Evolutionary conservation across 768 basidiomycete genomes (phyloP), one percentile per base, ranked within the genome.

Genomic region (Chalciporus piperatus): DNA sequence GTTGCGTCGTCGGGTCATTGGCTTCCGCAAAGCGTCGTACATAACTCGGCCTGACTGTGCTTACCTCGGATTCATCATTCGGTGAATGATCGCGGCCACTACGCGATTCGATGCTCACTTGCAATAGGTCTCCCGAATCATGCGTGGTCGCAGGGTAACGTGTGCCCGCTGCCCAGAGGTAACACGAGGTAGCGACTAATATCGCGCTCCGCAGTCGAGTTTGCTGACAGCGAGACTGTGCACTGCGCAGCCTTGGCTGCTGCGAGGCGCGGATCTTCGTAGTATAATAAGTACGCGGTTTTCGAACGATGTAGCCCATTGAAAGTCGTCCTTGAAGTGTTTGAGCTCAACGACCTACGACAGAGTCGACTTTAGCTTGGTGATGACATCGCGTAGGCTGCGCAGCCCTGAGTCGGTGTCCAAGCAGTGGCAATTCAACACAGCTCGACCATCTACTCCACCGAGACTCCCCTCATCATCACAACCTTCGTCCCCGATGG

Each of bases 401-500:
- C 35, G 35, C 35, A 37, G 35, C 6, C 35, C 35, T 1, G 35
- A 37, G 35, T 37, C 35, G 2, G 35, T 32, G 12, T 32, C 35
- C 35, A 37, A 37, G 35, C 35, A 37, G 61, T 59, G 47, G 55
- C 59, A 46, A 23, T 35, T 46, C 39, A 52, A 58, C 50, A 46
- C 61, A 41, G 35, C 38, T 25, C 42, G 39, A 25, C 30, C 51
- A 20, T 60, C 59, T 47, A 51, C 55, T 38, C 44, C 54, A 5
- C 51, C 35, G 12, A 41, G 50, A 48, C 45, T 20, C 7, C 35
- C 51, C 35, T 58, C 52, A 14, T 51, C 47, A 48, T 23, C 51
- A 39, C 52, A 42, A 49, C 55, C 53, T 64, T 65, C 56, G 23
- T 55, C 66, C 43, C 39, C 60, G 45, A 91, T 92, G 90, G 85